A percentile compares a stretch with the other conserved stretches of the same genome.
Evolutionary conservation across 1,139 yeast species (phyloP).

Genomic region (Saccharomyces pastorianus): DNA sequence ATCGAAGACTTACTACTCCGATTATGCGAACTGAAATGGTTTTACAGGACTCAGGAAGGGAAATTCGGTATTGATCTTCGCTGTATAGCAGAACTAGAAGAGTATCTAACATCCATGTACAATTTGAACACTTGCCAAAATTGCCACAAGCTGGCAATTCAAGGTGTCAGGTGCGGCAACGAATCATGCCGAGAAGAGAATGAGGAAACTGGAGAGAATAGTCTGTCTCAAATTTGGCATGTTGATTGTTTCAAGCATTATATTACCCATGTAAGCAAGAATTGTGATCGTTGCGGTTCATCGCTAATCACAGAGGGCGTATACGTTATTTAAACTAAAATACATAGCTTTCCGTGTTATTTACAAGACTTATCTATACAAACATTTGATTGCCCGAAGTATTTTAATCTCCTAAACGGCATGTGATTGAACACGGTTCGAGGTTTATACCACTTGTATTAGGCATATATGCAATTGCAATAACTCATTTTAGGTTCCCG

Average conservation of each 20-base stretch:
- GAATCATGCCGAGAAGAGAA: slow-evolving; percentile 5
- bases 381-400: slow-evolving; percentile 8
- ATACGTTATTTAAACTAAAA: slow-evolving; percentile 15
- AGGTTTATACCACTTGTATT: background rate
- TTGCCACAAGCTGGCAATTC: slow-evolving; percentile 20
- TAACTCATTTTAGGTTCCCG: background rate
- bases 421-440: background rate
- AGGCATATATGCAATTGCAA: background rate
- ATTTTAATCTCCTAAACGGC: background rate
- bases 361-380: background rate
- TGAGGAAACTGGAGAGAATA: slow-evolving; percentile 4
- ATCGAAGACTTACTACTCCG: slow-evolving; percentile 16
- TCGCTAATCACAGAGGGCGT: slow-evolving; percentile 19
- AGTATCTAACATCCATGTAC: slow-evolving; percentile 15
- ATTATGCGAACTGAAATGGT: slow-evolving; percentile 25
- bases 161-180: slow-evolving; percentile 23
- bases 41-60: slow-evolving; percentile 21
- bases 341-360: background rate
- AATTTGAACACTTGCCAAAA: slow-evolving; percentile 14
- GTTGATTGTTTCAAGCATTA: slow-evolving; percentile 28
- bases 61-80: slow-evolving; percentile 23
- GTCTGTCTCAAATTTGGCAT: slow-evolving; percentile 21
- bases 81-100: slow-evolving; percentile 23
- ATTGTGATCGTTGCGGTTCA: slow-evolving; percentile 18
- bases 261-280: slow-evolving; percentile 19